phyloP scores from a whole-genome alignment of 2,329 filamentous ascomycete species.

The Xylaria arbuscula region DNA sequence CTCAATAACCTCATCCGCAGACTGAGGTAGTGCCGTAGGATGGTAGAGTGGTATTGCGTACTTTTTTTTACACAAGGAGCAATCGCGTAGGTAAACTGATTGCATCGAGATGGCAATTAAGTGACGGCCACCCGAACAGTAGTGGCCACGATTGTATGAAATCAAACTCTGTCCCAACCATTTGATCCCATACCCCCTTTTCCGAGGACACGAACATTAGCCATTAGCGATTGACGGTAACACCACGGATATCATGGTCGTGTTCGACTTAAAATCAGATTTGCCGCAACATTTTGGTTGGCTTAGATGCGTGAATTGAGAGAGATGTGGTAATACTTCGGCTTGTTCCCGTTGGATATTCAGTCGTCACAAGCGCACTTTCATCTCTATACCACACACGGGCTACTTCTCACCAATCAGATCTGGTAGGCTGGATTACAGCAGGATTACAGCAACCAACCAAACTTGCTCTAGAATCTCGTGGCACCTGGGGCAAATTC shows the following conservation, averaged over 20 bases:
- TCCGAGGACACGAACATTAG: no score
- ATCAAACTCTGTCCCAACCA: no score
- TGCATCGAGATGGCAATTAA: no score
- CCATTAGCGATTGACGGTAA: background rate
- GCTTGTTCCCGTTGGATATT: conserved; percentile 1
- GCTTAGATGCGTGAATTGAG: background rate
- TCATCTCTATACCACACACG: background rate
- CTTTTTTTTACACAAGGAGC: no score
- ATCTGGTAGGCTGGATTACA: background rate
- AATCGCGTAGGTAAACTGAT: no score
- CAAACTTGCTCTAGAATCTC: background rate
- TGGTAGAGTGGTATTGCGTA: no score
- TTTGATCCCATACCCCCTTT: no score
- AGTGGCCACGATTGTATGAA: no score
- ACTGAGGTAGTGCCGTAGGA: no score
- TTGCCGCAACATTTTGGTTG: background rate
- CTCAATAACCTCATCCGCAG: no score
- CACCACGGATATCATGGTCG: background rate
- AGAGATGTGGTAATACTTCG: background rate
- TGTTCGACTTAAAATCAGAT: no score
- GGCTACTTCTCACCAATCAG: background rate
- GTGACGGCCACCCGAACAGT: no score
- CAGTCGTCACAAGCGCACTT: background rate
- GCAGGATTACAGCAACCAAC: background rate
- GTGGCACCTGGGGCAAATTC: background rate